Percentiles rank a stretch among this genome's conserved stretches.
Evolutionary conservation across 2,329 filamentous ascomycete genomes (phyloP).

Genomic region (Fusarium tupiense): DNA sequence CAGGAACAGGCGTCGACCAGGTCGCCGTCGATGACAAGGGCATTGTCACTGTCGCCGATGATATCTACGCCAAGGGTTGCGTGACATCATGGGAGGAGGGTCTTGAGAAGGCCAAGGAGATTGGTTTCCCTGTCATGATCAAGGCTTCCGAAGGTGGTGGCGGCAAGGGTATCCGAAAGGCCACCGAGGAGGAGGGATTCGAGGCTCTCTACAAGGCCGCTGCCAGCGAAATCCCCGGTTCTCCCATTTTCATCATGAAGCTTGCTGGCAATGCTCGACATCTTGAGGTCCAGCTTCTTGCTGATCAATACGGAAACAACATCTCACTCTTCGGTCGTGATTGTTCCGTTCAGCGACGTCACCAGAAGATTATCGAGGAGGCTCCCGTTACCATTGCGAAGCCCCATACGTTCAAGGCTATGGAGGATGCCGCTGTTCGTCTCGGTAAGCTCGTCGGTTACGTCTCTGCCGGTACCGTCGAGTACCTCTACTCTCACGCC

Average conservation of each 20-base stretch:
- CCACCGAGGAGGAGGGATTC: conserved; percentile 85
- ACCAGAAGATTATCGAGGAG: conserved; percentile 99
- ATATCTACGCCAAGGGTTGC: conserved; percentile 89
- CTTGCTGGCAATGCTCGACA: conserved; percentile 95
- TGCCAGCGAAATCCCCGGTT: conserved; percentile 96
- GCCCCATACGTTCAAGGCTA: conserved; percentile 86
- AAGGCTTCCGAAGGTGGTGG: conserved; percentile 99
- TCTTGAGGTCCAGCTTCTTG: conserved; percentile 95
- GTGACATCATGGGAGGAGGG: conserved; percentile 91
- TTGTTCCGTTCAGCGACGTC: conserved; percentile 96
- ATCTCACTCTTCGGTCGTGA: conserved; percentile 98
- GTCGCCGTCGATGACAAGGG: conserved; percentile 82
- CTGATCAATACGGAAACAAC: conserved; percentile 99
- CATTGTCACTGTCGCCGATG: conserved; percentile 90
- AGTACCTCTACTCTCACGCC: conserved; percentile 97
- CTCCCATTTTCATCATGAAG: conserved; percentile 99
- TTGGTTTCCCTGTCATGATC: conserved; percentile 99
- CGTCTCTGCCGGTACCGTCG: conserved; percentile 97
- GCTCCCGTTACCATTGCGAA: conserved; percentile 97
- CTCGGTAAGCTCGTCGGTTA: conserved; percentile 95
- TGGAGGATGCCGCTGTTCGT: conserved; percentile 96
- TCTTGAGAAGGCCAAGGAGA: conserved; percentile 83
- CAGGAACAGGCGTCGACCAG: conserved; percentile 86
- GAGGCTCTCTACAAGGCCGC: conserved; percentile 91
- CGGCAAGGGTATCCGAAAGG: conserved; percentile 99